A percentile compares a stretch with the other conserved stretches of the same genome.
phyloP scores from a whole-genome alignment of 2,329 filamentous ascomycete species.

The Penicillium italicum region DNA sequence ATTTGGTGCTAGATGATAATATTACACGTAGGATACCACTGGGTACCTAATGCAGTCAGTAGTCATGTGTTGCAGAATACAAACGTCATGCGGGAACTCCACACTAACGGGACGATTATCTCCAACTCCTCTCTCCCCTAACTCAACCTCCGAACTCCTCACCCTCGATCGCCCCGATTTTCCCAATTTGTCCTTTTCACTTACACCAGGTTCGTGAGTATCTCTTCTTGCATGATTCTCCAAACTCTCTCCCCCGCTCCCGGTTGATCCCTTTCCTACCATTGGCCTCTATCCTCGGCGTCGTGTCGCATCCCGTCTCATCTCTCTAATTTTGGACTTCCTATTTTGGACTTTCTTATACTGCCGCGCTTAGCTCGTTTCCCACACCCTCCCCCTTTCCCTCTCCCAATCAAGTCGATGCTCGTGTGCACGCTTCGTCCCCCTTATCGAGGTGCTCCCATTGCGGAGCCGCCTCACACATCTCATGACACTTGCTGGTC shows the following conservation, averaged over 20 bases:
- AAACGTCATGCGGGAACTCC: constrained; percentile 6
- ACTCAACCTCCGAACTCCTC: neutral
- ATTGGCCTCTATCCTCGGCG: constrained; percentile 5
- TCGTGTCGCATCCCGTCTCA: constrained; percentile 14
- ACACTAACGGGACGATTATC: neutral
- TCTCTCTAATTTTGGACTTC: constrained; percentile 2
- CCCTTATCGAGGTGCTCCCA: constrained; percentile 6
- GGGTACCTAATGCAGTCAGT: neutral
- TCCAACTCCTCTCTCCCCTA: neutral
- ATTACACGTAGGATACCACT: neutral
- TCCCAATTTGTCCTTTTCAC: neutral
- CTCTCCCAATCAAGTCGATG: constrained; percentile 15
- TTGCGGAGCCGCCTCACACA: constrained; percentile 21
- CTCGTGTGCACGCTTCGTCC: constrained; percentile 12
- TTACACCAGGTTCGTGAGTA: constrained; percentile 15
- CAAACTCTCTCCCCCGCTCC: constrained; percentile 9
- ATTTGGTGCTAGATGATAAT: neutral
- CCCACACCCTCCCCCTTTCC: neutral
- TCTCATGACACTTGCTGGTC: constrained; percentile 17
- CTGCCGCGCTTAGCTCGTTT: constrained; percentile 23
- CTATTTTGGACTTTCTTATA: constrained; percentile 10
- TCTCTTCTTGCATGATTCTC: constrained; percentile 12
- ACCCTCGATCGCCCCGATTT: neutral
- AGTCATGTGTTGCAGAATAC: no score
- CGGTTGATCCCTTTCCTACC: constrained; percentile 15